A percentile compares a stretch with the other conserved stretches of the same genome.
phyloP scores from a whole-genome alignment of 805 yeast genomes.

The Scheffersomyces amazonensis region DNA sequence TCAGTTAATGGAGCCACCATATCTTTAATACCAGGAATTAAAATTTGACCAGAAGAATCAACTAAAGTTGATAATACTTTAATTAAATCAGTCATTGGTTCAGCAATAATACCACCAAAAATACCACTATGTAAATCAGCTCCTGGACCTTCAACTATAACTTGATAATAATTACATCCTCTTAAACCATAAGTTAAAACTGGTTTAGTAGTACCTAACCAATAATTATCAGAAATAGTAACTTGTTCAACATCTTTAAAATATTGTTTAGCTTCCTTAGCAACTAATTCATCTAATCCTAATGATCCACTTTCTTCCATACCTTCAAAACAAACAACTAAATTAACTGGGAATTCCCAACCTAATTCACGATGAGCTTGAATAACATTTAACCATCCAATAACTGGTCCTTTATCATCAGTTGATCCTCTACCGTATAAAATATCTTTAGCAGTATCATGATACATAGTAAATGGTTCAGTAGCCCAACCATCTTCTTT shows the following conservation, averaged over 20 bases:
- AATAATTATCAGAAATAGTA: conserved; percentile 94
- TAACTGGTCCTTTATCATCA: conserved; percentile 97
- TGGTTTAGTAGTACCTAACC: conserved; percentile 97
- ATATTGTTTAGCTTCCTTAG: conserved; percentile 71
- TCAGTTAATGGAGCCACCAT: conserved; percentile 94
- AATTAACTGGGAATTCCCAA: conserved; percentile 87
- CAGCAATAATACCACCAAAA: conserved; percentile 96
- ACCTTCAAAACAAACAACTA: conserved; percentile 93
- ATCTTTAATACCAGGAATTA: conserved; percentile 84
- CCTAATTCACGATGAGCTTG: conserved; percentile 88
- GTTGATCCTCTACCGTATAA: conserved; percentile 93
- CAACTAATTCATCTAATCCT: conserved; percentile 83
- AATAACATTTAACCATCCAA: conserved; percentile 92
- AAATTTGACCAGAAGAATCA: conserved; percentile 75
- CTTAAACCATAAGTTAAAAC: conserved; percentile 96
- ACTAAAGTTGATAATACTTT: conserved; percentile 77
- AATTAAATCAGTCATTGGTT: conserved; percentile 93
- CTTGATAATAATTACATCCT: conserved; percentile 92
- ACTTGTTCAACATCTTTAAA: conserved; percentile 91
- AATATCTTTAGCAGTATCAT: conserved; percentile 58
- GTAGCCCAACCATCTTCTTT: conserved; percentile 93
- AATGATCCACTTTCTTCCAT: conserved; percentile 98
- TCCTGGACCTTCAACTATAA: conserved; percentile 81
- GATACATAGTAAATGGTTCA: conserved; percentile 78
- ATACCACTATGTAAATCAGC: conserved; percentile 98